A percentile compares a stretch with the other conserved stretches of the same genome.
Conservation (phyloP, 306 rosid species). For the Quercus agrifolia region DNA sequence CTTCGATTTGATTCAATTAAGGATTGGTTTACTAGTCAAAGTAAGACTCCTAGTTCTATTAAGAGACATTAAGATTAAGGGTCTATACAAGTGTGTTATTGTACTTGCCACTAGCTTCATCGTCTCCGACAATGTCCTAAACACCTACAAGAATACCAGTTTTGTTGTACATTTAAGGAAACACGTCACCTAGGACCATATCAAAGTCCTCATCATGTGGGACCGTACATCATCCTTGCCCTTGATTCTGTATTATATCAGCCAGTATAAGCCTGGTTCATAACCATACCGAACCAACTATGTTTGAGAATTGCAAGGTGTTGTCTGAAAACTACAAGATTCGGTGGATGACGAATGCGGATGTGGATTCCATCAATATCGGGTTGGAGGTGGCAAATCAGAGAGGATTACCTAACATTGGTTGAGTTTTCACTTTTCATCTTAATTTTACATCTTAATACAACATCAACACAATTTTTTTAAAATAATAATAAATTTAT, state of each 20-base stretch:
- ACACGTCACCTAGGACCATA: slow-evolving; percentile 65
- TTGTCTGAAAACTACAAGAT: slow-evolving; percentile 51
- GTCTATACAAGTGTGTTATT: no score
- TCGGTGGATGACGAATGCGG: slow-evolving; percentile 59
- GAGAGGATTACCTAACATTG: no score
- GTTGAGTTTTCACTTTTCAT: no score
- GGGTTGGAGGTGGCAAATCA: slow-evolving; percentile 67
- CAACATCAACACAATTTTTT: no score
- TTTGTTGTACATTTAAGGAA: slow-evolving; percentile 49
- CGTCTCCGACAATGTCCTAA: slow-evolving; percentile 51
- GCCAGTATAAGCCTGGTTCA: slow-evolving; percentile 1
- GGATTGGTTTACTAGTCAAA: no score
- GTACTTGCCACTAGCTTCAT: slow-evolving; percentile 50
- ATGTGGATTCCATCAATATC: slow-evolving; percentile 50
- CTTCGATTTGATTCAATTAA: no score
- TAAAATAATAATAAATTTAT: no score
- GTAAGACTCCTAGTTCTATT: no score
- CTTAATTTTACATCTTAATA: no score
- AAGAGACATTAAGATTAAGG: no score
- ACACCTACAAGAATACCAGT: slow-evolving; percentile 49
- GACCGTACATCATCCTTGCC: slow-evolving; percentile 43
- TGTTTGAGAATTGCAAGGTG: slow-evolving; percentile 76
- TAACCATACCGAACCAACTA: slow-evolving; percentile 39
- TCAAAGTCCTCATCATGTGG: slow-evolving; percentile 73
- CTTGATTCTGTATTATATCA: no score